Evolutionary conservation across 371 early-diverging fungal species (phyloP), one percentile per base, ranked within the genome.

Genomic region (Apophysomyces trapeziformis): DNA sequence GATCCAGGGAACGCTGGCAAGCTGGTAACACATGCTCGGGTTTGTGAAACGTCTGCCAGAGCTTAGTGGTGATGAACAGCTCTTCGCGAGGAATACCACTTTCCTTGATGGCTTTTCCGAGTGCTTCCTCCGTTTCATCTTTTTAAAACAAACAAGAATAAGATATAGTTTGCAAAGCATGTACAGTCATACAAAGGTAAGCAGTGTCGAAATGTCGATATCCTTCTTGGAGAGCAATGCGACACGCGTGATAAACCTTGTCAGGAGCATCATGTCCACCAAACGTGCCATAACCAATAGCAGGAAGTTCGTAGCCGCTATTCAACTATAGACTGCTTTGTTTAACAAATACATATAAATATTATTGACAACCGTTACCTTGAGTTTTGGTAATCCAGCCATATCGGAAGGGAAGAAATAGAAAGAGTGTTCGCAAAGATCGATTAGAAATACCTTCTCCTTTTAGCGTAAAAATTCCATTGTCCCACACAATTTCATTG

Each of bases 41-140:
- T n/a, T 73, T 68, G 61, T 87, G 88, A 61, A 82, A 76, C 21
- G 88, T 88, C 76, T 92, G 92, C 95, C 94, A 95, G 16, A 97
- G 79, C 81, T 98, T 97, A 67, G 92, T 90, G 8, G 65, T 65
- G 7, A 71, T 36, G 39, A 64, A 65, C 12, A 71, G 35, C 85
- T 62, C 75, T 69, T 82, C 95, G 90, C 94, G 83, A 54, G 80
- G 80, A 2, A 90, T 67, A 57, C 61, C 62, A 41, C 79, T 72
- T 47, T 83, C 75, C 12, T 68, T 69, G 38, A 93, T 78, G 3
- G 84, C 90, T 58, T 85, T 78, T 41, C 95, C 95, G 54, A 95
- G 82, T 39, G 90, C 91, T 38, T 83, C 78, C 77, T 97, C 96
- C 74, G 77, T 79, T 41, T 69, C 66, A 54, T 80, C 80, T 80